Evolutionary conservation across 2,329 filamentous ascomycete species (phyloP).

Genomic region (Paraphaeosphaeria sporulosa): DNA sequence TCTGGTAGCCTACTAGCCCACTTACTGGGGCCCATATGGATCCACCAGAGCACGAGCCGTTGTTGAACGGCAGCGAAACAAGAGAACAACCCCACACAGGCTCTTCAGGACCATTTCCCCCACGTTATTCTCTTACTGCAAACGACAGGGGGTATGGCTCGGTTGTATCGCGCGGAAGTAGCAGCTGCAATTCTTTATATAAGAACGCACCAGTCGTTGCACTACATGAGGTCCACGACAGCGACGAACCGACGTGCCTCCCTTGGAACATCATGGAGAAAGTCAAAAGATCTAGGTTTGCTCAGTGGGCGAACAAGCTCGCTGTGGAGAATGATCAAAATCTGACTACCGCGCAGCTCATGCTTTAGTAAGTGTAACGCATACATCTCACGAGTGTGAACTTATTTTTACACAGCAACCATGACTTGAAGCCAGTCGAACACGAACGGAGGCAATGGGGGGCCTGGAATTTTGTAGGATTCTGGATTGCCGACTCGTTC

Average conservation of each 20-base stretch:
- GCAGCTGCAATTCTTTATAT: slow-evolving; percentile 26
- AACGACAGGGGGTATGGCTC: slow-evolving; percentile 18
- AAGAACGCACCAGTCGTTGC: slow-evolving; percentile 24
- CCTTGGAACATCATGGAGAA: slow-evolving; percentile 50
- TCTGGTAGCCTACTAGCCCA: slow-evolving; percentile 5
- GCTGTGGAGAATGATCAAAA: slow-evolving; percentile 79
- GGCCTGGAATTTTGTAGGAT: slow-evolving; percentile 85
- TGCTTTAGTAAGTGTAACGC: slow-evolving; percentile 80
- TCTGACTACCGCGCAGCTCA: slow-evolving; percentile 78
- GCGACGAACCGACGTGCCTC: slow-evolving; percentile 23
- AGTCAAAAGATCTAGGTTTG: slow-evolving; percentile 47
- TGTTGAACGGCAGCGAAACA: too few species aligned
- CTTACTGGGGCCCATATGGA: slow-evolving; percentile 25
- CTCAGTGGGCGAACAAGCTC: slow-evolving; percentile 63
- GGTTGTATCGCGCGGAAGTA: slow-evolving; percentile 27
- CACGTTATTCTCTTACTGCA: slow-evolving; percentile 38
- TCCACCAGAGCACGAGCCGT: slow-evolving; percentile 32
- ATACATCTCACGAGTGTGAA: not conserved
- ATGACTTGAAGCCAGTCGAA: slow-evolving; percentile 64
- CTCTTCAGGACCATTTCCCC: slow-evolving; percentile 27
- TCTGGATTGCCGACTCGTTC: slow-evolving; percentile 73
- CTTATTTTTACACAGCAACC: slow-evolving; percentile 11
- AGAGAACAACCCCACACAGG: slow-evolving; percentile 19
- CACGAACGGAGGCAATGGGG: slow-evolving; percentile 82
- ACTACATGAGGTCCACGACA: slow-evolving; percentile 24